Evolutionary conservation across 345 rosid species (phyloP).

Genomic region (Hibiscus tridactylites): DNA sequence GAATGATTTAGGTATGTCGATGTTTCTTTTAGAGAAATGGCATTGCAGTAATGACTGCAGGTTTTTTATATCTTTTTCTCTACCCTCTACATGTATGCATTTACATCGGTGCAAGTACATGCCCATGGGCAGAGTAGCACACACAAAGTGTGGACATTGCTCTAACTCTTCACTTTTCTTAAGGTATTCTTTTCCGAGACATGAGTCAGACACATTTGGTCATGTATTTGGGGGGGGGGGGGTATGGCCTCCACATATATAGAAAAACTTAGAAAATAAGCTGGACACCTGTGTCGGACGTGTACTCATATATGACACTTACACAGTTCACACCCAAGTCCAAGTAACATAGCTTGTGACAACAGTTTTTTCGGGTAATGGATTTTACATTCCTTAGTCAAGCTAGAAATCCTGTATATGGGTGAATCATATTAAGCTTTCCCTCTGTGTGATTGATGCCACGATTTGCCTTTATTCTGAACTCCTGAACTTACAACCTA

Average conservation of each 20-base stretch:
- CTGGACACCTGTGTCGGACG: too few relatives aligned
- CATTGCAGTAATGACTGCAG: not conserved
- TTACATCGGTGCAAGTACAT: not conserved
- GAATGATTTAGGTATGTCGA: constrained; percentile 80
- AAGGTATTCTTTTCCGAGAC: too few relatives aligned
- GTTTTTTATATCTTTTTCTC: not conserved
- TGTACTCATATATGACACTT: too few relatives aligned
- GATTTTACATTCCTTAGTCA: not conserved
- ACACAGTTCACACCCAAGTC: too few relatives aligned
- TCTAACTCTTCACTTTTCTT: too few relatives aligned
- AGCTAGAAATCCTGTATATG: not conserved
- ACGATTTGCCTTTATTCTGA: not conserved
- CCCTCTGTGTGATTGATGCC: not conserved
- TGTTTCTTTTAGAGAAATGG: not conserved
- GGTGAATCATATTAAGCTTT: not conserved
- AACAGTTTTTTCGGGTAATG: not conserved
- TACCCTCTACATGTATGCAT: not conserved
- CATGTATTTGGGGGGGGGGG: too few relatives aligned
- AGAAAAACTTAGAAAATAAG: too few relatives aligned
- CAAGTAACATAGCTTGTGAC: not conserved
- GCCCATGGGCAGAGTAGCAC: not conserved
- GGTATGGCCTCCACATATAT: too few relatives aligned
- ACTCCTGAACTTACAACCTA: not conserved
- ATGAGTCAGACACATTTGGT: too few relatives aligned
- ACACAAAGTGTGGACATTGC: not conserved